A percentile compares a stretch with the other conserved stretches of the same genome.
phyloP scores from a whole-genome alignment of 495 filamentous ascomycete genomes.

The Talaromyces ruber region DNA sequence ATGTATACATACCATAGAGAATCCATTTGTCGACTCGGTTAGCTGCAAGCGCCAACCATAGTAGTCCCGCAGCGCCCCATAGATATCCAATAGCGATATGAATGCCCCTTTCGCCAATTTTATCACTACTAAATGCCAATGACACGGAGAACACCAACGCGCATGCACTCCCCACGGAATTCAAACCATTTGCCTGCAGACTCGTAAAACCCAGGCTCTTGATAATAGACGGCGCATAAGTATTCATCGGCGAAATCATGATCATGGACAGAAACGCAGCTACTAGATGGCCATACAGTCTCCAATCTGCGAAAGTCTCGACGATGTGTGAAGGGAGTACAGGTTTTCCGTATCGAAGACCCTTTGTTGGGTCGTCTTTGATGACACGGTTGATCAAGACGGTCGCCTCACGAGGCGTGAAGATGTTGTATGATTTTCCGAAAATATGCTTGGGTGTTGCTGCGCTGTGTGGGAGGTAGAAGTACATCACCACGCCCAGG shows the following conservation, averaged over 20 bases:
- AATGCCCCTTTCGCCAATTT: neutral
- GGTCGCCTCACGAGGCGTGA: neutral
- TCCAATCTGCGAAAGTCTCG: slow-evolving; percentile 5
- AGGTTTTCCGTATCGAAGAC: slow-evolving; percentile 2
- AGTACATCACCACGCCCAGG: neutral
- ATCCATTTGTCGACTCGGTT: slow-evolving; percentile 1
- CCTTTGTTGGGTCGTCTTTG: slow-evolving; percentile 5
- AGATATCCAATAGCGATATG: slow-evolving; percentile 4
- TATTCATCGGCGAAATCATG: slow-evolving; percentile 9
- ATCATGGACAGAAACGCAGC: slow-evolving; percentile 5
- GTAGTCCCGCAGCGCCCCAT: neutral
- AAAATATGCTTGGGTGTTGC: neutral
- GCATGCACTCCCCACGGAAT: slow-evolving; percentile 11
- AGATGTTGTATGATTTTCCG: slow-evolving; percentile 6
- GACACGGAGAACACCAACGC: slow-evolving; percentile 1
- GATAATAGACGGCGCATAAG: slow-evolving; percentile 6
- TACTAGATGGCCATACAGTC: slow-evolving; percentile 3
- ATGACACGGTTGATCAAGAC: slow-evolving; percentile 2
- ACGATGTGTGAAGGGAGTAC: neutral
- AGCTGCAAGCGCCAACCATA: slow-evolving; percentile 4
- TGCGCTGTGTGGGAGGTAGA: slow-evolving; percentile 1
- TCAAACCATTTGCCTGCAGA: slow-evolving; percentile 25
- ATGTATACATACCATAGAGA: neutral
- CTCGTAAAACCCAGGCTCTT: slow-evolving; percentile 4
- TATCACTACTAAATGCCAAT: slow-evolving; percentile 5